These are phyloP conservation scores for Boletus eberwhitei DNA, from an alignment of 768 basidiomycete species.

Conservation along the genomic window DNA sequence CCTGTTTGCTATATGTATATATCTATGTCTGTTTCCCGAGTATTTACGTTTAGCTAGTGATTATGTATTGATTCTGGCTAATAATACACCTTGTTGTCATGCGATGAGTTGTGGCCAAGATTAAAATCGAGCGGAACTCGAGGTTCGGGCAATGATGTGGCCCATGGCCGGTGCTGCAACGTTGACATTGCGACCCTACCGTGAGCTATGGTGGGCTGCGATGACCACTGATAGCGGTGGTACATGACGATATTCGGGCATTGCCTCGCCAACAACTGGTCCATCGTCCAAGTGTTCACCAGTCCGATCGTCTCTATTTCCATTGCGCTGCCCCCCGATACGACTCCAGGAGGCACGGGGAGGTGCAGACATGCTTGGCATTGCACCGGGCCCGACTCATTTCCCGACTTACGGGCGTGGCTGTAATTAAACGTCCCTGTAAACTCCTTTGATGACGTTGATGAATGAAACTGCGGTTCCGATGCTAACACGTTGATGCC, in stretches of 20 bases:
- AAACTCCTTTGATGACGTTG: neutral
- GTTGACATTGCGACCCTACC: neutral
- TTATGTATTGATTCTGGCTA: neutral
- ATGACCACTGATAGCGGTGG: neutral
- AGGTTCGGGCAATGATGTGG: neutral
- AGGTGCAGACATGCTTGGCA: conserved; percentile 6
- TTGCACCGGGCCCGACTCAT: conserved; percentile 16
- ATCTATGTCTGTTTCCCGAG: neutral
- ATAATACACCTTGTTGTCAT: neutral
- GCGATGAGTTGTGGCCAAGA: neutral
- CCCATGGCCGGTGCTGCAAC: neutral
- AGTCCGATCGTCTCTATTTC: conserved; percentile 5
- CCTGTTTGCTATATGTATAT: neutral
- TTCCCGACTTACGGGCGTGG: conserved; percentile 1
- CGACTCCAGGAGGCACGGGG: conserved; percentile 3
- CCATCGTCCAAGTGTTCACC: neutral
- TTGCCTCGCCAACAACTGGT: conserved; percentile 1
- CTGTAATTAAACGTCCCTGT: neutral
- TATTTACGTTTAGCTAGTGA: neutral
- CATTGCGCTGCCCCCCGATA: conserved; percentile 6
- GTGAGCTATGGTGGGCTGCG: neutral
- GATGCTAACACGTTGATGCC: conserved; percentile 14
- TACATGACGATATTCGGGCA: neutral
- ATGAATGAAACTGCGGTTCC: conserved; percentile 17
- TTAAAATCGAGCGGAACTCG: neutral